Evolutionary conservation across 257 asterid species (phyloP).

Genomic region (Lantana camara): DNA sequence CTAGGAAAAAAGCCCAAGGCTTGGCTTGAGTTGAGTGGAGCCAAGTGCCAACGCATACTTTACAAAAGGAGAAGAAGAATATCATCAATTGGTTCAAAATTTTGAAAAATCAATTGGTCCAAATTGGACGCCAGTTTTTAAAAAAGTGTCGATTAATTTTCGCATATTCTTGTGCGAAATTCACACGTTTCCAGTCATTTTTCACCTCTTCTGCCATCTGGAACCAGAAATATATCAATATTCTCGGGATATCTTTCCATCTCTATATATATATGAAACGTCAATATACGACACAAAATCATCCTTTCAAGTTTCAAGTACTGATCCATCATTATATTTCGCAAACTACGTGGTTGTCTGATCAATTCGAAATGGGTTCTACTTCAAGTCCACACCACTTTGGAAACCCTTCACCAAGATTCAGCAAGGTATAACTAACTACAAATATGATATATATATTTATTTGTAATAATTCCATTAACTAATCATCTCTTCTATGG

Average conservation of each 20-base stretch:
- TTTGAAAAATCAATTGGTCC: no score
- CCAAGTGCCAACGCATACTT: no score
- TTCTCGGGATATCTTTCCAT: no score
- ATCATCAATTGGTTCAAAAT: no score
- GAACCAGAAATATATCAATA: not conserved
- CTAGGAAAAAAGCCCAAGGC: no score
- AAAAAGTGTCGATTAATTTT: not conserved
- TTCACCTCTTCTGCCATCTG: not conserved
- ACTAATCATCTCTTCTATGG: no score
- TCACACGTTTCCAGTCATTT: not conserved
- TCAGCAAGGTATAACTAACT: slow-evolving; percentile 20
- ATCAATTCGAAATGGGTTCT: slow-evolving; percentile 32
- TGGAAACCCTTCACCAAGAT: slow-evolving; percentile 23
- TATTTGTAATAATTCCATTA: not conserved
- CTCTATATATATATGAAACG: not conserved
- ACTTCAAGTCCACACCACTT: slow-evolving; percentile 37
- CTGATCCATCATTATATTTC: no score
- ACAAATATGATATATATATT: no score
- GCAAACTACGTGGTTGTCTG: slow-evolving; percentile 1
- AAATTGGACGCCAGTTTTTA: no score
- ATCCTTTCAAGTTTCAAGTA: no score
- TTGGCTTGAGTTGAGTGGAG: no score
- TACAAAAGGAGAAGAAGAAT: no score
- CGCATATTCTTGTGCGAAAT: not conserved
- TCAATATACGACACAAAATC: not conserved